Percentiles rank a stretch among this genome's conserved stretches.
Conservation (phyloP, 2,329 filamentous ascomycete species). For the Cladosporium sp. region DNA sequence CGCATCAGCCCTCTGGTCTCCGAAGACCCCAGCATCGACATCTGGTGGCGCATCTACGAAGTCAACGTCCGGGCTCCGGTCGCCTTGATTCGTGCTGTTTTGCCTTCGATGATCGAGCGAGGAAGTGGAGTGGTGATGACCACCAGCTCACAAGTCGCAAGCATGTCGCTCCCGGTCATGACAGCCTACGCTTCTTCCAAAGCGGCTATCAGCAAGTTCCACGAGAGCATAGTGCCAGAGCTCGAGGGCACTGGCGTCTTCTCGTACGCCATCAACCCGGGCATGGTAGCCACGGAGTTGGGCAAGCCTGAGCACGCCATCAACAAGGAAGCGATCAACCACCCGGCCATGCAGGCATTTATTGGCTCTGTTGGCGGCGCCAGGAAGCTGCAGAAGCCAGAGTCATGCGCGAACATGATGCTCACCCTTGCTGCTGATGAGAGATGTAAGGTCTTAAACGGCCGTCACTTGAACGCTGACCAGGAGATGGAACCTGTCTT, state of each 20-base stretch:
- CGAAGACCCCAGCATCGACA: constrained; percentile 18
- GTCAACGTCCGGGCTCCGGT: constrained; percentile 24
- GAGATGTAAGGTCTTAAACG: constrained; percentile 16
- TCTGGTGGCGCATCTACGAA: constrained; percentile 25
- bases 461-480: constrained; percentile 19
- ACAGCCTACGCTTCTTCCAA: constrained; percentile 24
- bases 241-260: constrained; percentile 18
- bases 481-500: constrained; percentile 16
- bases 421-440: constrained; percentile 19
- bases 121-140: constrained; percentile 19
- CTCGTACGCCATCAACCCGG: constrained; percentile 21
- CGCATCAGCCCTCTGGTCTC: constrained; percentile 14
- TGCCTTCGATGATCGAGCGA: constrained; percentile 20
- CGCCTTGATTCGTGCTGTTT: constrained; percentile 20
- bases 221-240: constrained; percentile 19
- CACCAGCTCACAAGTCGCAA: constrained; percentile 15
- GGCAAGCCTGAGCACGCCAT: constrained; percentile 16
- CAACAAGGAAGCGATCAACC: constrained; percentile 16
- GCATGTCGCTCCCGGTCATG: constrained; percentile 19
- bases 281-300: constrained; percentile 18
- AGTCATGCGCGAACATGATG: constrained; percentile 18
- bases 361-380: background rate
- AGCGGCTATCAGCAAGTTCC: constrained; percentile 25
- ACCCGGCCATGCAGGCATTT: constrained; percentile 15
- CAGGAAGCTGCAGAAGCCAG: constrained; percentile 14